These are phyloP conservation scores for Sarocladium strictum DNA, from an alignment of 2,329 filamentous ascomycete species.

Conservation along the genomic window DNA sequence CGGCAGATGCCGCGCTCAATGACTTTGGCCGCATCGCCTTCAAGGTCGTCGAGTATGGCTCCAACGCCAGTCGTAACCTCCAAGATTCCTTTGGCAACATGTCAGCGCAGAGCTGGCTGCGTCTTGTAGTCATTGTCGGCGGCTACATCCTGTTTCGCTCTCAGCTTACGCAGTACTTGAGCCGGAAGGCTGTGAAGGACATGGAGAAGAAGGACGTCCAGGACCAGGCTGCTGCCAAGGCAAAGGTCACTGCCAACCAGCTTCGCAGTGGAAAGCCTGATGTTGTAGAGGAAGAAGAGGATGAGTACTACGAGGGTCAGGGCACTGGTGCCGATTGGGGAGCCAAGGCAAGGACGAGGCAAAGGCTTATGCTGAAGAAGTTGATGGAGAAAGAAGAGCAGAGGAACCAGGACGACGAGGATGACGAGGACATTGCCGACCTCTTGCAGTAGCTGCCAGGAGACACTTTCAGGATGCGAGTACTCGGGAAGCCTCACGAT, in stretches of 20 bases:
- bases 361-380: slow-evolving; percentile 61
- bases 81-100: slow-evolving; percentile 42
- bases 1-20: slow-evolving; percentile 24
- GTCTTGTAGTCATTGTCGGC: slow-evolving; percentile 65
- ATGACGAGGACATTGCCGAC: slow-evolving; percentile 71
- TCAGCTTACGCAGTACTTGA: slow-evolving; percentile 64
- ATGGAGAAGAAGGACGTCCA: slow-evolving; percentile 53
- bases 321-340: slow-evolving; percentile 57
- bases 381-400: slow-evolving; percentile 58
- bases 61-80: slow-evolving; percentile 42
- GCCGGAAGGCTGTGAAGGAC: slow-evolving; percentile 56
- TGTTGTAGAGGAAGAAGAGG: slow-evolving; percentile 42
- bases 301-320: slow-evolving; percentile 37
- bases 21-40: slow-evolving; percentile 25
- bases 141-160: slow-evolving; percentile 70
- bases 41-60: slow-evolving; percentile 28
- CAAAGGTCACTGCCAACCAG: slow-evolving; percentile 58
- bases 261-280: slow-evolving; percentile 46
- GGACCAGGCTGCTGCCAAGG: slow-evolving; percentile 45
- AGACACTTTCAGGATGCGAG: too few relatives aligned
- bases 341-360: slow-evolving; percentile 62
- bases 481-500: too few relatives aligned
- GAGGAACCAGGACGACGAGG: slow-evolving; percentile 47
- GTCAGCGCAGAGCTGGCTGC: slow-evolving; percentile 53
- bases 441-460: too few relatives aligned